A percentile compares a stretch with the other conserved stretches of the same genome.
These are phyloP conservation scores for Metarhizium robertsii DNA, from an alignment of 2,329 filamentous ascomycete genomes.

Conservation along the genomic window DNA sequence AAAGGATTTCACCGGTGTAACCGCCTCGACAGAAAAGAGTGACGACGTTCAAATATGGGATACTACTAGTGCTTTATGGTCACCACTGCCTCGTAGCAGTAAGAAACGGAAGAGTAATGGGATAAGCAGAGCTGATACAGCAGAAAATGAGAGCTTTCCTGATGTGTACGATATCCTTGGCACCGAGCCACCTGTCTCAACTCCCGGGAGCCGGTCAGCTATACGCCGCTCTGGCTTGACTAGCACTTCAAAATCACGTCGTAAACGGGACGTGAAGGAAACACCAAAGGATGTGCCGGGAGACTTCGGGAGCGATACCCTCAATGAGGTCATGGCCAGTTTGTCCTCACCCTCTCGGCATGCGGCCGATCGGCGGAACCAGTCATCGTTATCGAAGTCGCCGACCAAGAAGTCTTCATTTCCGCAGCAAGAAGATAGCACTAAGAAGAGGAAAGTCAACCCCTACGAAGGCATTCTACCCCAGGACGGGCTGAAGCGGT, in stretches of 20 bases:
- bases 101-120: conserved; percentile 46
- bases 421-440: conserved; percentile 1
- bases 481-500: conserved; percentile 7
- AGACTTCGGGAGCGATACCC: neutral
- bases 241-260: conserved; percentile 10
- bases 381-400: neutral
- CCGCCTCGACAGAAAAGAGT: conserved; percentile 25
- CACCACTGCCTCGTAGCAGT: conserved; percentile 27
- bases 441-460: conserved; percentile 11
- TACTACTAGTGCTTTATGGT: conserved; percentile 29
- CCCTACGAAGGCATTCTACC: conserved; percentile 4
- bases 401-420: conserved; percentile 10
- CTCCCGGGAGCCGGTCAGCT: conserved; percentile 19
- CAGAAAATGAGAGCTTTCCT: conserved; percentile 38
- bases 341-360: conserved; percentile 19
- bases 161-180: conserved; percentile 43
- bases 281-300: neutral
- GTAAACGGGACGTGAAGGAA: conserved; percentile 11
- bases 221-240: conserved; percentile 12
- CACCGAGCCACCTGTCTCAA: conserved; percentile 26
- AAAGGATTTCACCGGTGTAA: conserved; percentile 22
- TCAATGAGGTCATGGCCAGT: conserved; percentile 11
- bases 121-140: conserved; percentile 27
- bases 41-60: conserved; percentile 33
- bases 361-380: conserved; percentile 7